phyloP scores from a whole-genome alignment of 2,329 filamentous ascomycete genomes.

The Hypocreales sp. region DNA sequence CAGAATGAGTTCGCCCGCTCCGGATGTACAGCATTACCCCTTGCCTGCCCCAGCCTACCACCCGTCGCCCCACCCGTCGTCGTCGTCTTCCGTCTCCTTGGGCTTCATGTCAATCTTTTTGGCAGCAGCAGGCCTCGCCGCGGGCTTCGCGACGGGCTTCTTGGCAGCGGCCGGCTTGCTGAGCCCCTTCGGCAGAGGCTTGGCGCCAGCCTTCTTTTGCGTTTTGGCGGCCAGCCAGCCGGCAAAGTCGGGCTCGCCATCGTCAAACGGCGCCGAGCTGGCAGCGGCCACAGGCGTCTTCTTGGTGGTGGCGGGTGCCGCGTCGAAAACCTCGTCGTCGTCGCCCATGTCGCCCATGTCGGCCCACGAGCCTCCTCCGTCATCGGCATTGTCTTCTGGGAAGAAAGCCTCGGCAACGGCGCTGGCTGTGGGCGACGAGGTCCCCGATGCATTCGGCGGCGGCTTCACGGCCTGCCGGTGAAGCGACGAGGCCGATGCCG shows the following conservation, averaged over 20 bases:
- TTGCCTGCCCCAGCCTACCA: no score
- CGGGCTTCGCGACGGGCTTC: slow-evolving; percentile 26
- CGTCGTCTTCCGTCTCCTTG: slow-evolving; percentile 40
- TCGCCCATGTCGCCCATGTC: slow-evolving; percentile 48
- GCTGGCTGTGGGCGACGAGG: slow-evolving; percentile 28
- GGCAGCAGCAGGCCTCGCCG: slow-evolving; percentile 25
- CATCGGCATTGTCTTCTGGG: slow-evolving; percentile 40
- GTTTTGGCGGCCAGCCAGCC: slow-evolving; percentile 86
- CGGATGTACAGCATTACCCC: no score
- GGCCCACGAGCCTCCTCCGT: slow-evolving; percentile 65
- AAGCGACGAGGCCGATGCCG: slow-evolving; percentile 39
- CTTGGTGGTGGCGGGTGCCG: slow-evolving; percentile 5
- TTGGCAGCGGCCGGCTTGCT: slow-evolving; percentile 38
- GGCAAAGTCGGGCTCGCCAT: slow-evolving; percentile 88
- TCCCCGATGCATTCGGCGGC: slow-evolving; percentile 29
- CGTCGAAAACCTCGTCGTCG: slow-evolving; percentile 24
- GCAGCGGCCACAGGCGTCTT: slow-evolving; percentile 16
- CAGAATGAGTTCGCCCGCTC: no score
- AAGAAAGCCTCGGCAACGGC: slow-evolving; percentile 34
- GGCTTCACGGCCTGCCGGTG: slow-evolving; percentile 45
- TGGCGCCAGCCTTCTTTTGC: slow-evolving; percentile 60
- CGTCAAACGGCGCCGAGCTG: slow-evolving; percentile 48
- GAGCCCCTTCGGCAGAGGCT: slow-evolving; percentile 71
- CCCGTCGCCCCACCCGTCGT: slow-evolving; percentile 51
- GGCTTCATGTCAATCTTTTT: slow-evolving; percentile 61